phyloP scores from a whole-genome alignment of 1,139 yeast species.

The Saccharomycopsis hybrid region DNA sequence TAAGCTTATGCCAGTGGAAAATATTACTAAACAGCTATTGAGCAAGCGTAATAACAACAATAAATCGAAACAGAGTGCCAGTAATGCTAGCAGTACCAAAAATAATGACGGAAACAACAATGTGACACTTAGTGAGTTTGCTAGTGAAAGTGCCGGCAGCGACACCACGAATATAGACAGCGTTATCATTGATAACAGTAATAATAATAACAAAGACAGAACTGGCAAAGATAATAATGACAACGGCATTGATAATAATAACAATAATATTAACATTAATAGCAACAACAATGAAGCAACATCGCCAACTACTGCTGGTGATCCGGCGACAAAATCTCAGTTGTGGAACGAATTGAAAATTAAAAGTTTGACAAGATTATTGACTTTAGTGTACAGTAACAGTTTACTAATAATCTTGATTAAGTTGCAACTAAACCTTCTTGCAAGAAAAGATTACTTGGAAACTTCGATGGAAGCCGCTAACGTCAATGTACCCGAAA shows the following conservation, averaged over 20 bases:
- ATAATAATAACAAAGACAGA: too few species aligned
- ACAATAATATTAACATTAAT: too few species aligned
- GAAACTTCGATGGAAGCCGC: slow-evolving; percentile 73
- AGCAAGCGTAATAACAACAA: slow-evolving; percentile 46
- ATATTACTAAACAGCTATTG: slow-evolving; percentile 60
- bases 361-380: slow-evolving; percentile 65
- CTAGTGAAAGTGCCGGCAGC: slow-evolving; percentile 25
- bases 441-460: slow-evolving; percentile 81
- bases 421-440: slow-evolving; percentile 76
- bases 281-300: slow-evolving; percentile 27
- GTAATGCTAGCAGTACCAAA: too few species aligned
- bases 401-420: slow-evolving; percentile 70
- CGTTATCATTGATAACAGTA: slow-evolving; percentile 25
- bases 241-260: too few species aligned
- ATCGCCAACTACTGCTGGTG: too few species aligned
- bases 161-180: slow-evolving; percentile 27
- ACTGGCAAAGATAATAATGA: slow-evolving; percentile 25
- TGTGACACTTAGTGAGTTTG: slow-evolving; percentile 22
- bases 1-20: slow-evolving; percentile 63
- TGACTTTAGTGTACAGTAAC: slow-evolving; percentile 64
- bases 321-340: slow-evolving; percentile 71
- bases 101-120: too few species aligned
- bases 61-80: slow-evolving; percentile 22
- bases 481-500: slow-evolving; percentile 25
- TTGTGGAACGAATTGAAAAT: slow-evolving; percentile 81